phyloP scores from a whole-genome alignment of 73 alveolate species.

The Stentor roeselii region DNA sequence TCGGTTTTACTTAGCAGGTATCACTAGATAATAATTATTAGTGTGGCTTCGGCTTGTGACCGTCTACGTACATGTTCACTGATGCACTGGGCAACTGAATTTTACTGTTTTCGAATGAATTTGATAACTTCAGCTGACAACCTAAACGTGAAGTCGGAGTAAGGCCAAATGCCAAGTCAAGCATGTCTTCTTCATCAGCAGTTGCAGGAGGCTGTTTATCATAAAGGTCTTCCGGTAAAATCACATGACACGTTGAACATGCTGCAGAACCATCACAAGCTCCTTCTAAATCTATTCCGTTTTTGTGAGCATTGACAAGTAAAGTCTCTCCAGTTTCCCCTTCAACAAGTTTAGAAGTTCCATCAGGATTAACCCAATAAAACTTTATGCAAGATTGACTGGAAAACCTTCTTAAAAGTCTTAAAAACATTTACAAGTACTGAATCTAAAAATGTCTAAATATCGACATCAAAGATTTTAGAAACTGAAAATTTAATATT shows the following conservation, averaged over 20 bases:
- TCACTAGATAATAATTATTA: slow-evolving; percentile 27
- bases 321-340: slow-evolving; percentile 68
- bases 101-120: slow-evolving; percentile 57
- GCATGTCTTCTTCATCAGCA: slow-evolving; percentile 82
- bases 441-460: too few species aligned
- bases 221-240: slow-evolving; percentile 56
- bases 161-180: slow-evolving; percentile 84
- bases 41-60: slow-evolving; percentile 73
- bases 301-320: slow-evolving; percentile 69
- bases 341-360: slow-evolving; percentile 40
- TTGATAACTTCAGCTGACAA: slow-evolving; percentile 63
- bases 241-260: slow-evolving; percentile 88
- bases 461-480: too few species aligned
- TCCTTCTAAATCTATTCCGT: slow-evolving; percentile 77
- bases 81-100: slow-evolving; percentile 70
- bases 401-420: neutral
- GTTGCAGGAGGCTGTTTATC: slow-evolving; percentile 54
- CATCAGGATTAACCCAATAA: slow-evolving; percentile 40
- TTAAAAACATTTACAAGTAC: neutral
- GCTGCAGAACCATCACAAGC: slow-evolving; percentile 84
- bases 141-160: slow-evolving; percentile 86
- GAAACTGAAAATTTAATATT: too few species aligned
- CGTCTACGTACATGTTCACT: slow-evolving; percentile 65
- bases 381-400: neutral
- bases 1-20: slow-evolving; percentile 23